phyloP scores from a whole-genome alignment of 495 filamentous ascomycete species.

The Neurospora cerealis region DNA sequence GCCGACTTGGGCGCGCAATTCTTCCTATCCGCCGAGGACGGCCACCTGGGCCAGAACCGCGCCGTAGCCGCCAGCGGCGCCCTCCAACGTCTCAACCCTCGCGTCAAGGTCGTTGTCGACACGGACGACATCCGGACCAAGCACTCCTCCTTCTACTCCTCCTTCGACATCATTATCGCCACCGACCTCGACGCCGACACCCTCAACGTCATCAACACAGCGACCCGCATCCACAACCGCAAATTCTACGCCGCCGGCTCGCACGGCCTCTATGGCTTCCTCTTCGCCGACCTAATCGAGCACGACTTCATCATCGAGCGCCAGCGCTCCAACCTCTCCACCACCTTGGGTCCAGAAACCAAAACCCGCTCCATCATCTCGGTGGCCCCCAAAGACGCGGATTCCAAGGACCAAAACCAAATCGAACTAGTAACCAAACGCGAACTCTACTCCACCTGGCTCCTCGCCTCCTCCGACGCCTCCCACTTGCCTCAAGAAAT shows the following conservation, averaged over 20 bases:
- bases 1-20: conserved; percentile 84
- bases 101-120: conserved; percentile 68
- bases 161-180: conserved; percentile 84
- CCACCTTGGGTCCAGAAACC: conserved; percentile 56
- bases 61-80: conserved; percentile 72
- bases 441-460: conserved; percentile 74
- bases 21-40: conserved; percentile 59
- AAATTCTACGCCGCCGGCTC: conserved; percentile 83
- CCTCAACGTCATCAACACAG: conserved; percentile 70
- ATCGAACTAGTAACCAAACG: conserved; percentile 82
- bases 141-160: conserved; percentile 57
- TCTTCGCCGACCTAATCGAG: conserved; percentile 82
- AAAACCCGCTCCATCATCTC: conserved; percentile 65
- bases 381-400: conserved; percentile 61
- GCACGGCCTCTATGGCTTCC: conserved; percentile 89
- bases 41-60: conserved; percentile 69
- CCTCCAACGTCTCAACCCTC: conserved; percentile 78
- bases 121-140: conserved; percentile 52
- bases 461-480: conserved; percentile 59
- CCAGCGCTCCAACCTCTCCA: conserved; percentile 63
- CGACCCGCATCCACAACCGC: conserved; percentile 59
- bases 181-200: conserved; percentile 69
- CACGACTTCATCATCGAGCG: conserved; percentile 86
- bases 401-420: conserved; percentile 26
- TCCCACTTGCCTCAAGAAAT: conserved; percentile 64